Evolutionary conservation across 2,329 filamentous ascomycete genomes (phyloP), one percentile per base, ranked within the genome.

Genomic region (Drechslerella stenobrocha): DNA sequence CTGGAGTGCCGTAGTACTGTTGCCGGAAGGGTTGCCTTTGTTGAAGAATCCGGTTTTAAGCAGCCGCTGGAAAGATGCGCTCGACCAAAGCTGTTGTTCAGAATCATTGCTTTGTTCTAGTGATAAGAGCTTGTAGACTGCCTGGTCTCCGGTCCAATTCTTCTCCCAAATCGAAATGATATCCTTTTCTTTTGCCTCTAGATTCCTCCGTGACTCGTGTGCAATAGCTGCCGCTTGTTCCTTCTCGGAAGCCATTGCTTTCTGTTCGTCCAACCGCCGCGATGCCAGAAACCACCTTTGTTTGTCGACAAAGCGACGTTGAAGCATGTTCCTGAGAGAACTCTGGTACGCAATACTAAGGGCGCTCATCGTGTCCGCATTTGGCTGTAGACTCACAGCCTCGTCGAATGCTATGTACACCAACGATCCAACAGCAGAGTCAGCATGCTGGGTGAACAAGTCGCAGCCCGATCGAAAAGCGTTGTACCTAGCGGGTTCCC

Each of bases 81-180:
- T 60, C 20, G 72, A 73, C 24, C 69, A 61, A 20, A 72, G 22
- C 34, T 73, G 72, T 34, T 61, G 71, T 24, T 73, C 72, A 3
- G 70, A 45, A 18, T 51, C 65, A 35, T 60, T 51, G 28, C 70
- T 65, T 9, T 58, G 46, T 32, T 71, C 70, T 3, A 69, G 70
- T 13, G 70, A 51, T 9, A 73, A 28, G 22, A 73, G 63, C 34
- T 70, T 72, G 30, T 73, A 70, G 9, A 73, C 56, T 42, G 69
- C 52, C 18, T 72, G 70, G 47, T 73, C 72, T 20, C 72, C 72
- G 26, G 73, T 58, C 72, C 72, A 73, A 56, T 73, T 73, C 47
- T 71, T 73, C 24, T 69, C 70, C 72, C 72, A 73, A 44, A 70
- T 71, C 15, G 60, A 63, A 13, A 53, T 48, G n/a, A 73, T 56